phyloP scores from a whole-genome alignment of 2,329 filamentous ascomycete genomes.

The Coniochaeta ligniaria region DNA sequence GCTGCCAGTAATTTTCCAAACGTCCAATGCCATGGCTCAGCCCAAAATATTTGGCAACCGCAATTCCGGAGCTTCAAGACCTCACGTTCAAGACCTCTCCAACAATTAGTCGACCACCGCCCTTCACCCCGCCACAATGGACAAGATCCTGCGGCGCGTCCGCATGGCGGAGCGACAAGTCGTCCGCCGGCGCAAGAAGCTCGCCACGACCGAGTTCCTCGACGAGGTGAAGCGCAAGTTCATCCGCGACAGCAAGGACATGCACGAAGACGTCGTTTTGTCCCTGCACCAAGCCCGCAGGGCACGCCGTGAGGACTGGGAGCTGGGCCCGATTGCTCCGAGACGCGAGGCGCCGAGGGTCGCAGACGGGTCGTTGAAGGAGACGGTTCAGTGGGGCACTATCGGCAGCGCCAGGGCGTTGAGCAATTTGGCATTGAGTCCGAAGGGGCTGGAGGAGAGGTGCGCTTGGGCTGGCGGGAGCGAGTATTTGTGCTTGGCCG shows the following conservation, averaged over 20 bases:
- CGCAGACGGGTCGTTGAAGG: slow-evolving; percentile 45
- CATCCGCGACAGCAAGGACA: slow-evolving; percentile 20
- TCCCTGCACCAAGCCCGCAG: slow-evolving; percentile 26
- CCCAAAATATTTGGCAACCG: background rate
- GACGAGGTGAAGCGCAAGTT: background rate
- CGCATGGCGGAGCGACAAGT: slow-evolving; percentile 60
- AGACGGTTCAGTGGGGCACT: slow-evolving; percentile 34
- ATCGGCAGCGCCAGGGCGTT: slow-evolving; percentile 14
- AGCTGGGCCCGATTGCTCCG: slow-evolving; percentile 70
- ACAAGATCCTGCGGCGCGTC: slow-evolving; percentile 63
- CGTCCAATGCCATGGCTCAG: slow-evolving; percentile 1
- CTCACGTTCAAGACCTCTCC: background rate
- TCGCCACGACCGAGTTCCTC: slow-evolving; percentile 1
- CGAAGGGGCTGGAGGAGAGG: slow-evolving; percentile 31
- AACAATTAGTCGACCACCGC: slow-evolving; percentile 1
- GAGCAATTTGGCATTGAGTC: slow-evolving; percentile 23
- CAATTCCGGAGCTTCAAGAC: slow-evolving; percentile 1
- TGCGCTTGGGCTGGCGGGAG: slow-evolving; percentile 49
- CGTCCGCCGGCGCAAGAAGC: slow-evolving; percentile 31
- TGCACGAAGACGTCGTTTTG: slow-evolving; percentile 23
- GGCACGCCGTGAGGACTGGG: slow-evolving; percentile 67
- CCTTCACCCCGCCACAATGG: slow-evolving; percentile 41
- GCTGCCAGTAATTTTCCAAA: slow-evolving; percentile 8
- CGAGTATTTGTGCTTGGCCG: slow-evolving; percentile 53
- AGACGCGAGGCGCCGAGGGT: slow-evolving; percentile 59